Conservation (phyloP, 352 stramenopile genomes). For the Globisporangium iwayamae region DNA sequence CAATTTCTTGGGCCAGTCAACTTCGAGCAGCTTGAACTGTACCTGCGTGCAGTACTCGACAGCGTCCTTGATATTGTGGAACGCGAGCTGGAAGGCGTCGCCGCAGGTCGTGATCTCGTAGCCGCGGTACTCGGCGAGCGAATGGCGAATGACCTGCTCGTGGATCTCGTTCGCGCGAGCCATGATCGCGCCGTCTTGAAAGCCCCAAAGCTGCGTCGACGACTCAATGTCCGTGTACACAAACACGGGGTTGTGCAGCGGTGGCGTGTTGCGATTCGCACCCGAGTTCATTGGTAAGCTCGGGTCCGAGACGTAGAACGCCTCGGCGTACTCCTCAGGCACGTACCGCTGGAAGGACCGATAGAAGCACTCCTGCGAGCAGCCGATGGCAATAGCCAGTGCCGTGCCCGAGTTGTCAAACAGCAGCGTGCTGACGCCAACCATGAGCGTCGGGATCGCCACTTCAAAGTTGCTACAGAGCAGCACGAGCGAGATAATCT, state of each 20-base stretch:
- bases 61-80: conserved; percentile 48
- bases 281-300: conserved; percentile 23
- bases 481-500: conserved; percentile 40
- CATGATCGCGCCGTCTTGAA: conserved; percentile 39
- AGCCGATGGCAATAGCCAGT: conserved; percentile 42
- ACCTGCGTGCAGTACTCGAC: conserved; percentile 55
- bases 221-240: conserved; percentile 70
- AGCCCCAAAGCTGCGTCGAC: conserved; percentile 43
- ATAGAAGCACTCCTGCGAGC: conserved; percentile 46
- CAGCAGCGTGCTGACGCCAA: conserved; percentile 36
- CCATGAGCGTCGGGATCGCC: conserved; percentile 24
- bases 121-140: conserved; percentile 33
- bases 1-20: conserved; percentile 41
- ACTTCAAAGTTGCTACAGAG: conserved; percentile 34
- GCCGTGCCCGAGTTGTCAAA: conserved; percentile 46
- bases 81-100: conserved; percentile 61
- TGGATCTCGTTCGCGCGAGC: conserved; percentile 46
- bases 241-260: conserved; percentile 46
- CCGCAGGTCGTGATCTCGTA: conserved; percentile 64
- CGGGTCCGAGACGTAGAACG: conserved; percentile 43
- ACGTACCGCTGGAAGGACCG: conserved; percentile 32
- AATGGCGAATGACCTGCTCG: conserved; percentile 40
- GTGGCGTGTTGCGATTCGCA: conserved; percentile 15
- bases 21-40: conserved; percentile 38
- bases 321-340: conserved; percentile 41